phyloP scores from a whole-genome alignment of 129 eudicot genomes.

The Logfia minima region DNA sequence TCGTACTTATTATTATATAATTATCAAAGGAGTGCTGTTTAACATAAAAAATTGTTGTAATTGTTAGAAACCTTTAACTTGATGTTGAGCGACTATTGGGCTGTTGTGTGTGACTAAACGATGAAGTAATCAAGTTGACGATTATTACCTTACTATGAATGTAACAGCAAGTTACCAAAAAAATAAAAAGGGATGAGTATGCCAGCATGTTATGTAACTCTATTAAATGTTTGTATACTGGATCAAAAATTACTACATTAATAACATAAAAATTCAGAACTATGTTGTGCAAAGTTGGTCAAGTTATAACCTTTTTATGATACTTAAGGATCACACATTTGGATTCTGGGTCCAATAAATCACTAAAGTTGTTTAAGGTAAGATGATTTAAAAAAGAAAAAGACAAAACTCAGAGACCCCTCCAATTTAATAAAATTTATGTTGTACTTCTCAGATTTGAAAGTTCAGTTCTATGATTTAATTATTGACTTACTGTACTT shows the following conservation, averaged over 20 bases:
- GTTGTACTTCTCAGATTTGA: neutral
- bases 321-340: neutral
- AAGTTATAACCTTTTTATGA: neutral
- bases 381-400: neutral
- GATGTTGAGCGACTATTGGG: neutral
- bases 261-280: neutral
- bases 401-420: no score
- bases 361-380: neutral
- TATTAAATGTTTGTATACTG: neutral
- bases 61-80: neutral
- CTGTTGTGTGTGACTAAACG: neutral
- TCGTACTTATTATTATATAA: no score
- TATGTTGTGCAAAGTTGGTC: neutral
- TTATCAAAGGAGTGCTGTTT: no score
- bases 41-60: neutral
- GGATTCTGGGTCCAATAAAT: neutral
- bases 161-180: no score
- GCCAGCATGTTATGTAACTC: neutral
- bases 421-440: neutral
- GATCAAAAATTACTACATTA: neutral
- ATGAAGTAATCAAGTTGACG: neutral
- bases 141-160: neutral
- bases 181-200: neutral
- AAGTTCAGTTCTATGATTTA: neutral
- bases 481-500: neutral